Evolutionary conservation across 2,329 filamentous ascomycete species (phyloP).

Genomic region (Phoma sp.): DNA sequence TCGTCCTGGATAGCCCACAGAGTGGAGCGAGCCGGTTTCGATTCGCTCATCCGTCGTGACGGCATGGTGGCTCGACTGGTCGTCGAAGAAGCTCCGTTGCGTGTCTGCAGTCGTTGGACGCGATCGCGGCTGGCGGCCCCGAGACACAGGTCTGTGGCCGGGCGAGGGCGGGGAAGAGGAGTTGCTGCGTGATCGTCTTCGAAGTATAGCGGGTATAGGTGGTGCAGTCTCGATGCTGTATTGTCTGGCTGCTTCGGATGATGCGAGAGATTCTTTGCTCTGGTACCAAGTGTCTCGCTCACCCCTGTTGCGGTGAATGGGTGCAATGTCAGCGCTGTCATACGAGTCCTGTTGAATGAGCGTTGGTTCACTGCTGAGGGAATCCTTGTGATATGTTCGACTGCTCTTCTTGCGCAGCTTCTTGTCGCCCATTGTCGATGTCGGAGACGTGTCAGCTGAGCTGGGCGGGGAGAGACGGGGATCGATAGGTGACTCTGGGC

Average conservation of each 20-base stretch:
- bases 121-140: slow-evolving; percentile 1
- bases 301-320: slow-evolving; percentile 5
- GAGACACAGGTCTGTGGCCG: slow-evolving; percentile 3
- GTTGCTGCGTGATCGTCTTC: slow-evolving; percentile 1
- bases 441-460: slow-evolving; percentile 3
- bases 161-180: slow-evolving; percentile 6
- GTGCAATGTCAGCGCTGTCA: slow-evolving; percentile 4
- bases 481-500: slow-evolving; percentile 21
- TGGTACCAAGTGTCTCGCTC: slow-evolving; percentile 12
- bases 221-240: neutral
- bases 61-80: slow-evolving; percentile 1
- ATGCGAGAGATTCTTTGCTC: slow-evolving; percentile 7
- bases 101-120: slow-evolving; percentile 7
- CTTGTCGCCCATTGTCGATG: slow-evolving; percentile 4
- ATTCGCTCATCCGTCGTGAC: neutral
- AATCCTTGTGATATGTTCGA: slow-evolving; percentile 9
- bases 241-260: neutral
- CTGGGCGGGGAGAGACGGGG: slow-evolving; percentile 3
- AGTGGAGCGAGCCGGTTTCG: neutral
- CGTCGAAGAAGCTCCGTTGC: slow-evolving; percentile 6
- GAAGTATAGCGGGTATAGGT: neutral
- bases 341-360: slow-evolving; percentile 11
- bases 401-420: slow-evolving; percentile 18
- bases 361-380: slow-evolving; percentile 14
- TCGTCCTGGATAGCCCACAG: slow-evolving; percentile 10